Base-by-base conservation (phyloP, 192 early-diverging fungal genomes). In the Coemansia sp. region DNA sequence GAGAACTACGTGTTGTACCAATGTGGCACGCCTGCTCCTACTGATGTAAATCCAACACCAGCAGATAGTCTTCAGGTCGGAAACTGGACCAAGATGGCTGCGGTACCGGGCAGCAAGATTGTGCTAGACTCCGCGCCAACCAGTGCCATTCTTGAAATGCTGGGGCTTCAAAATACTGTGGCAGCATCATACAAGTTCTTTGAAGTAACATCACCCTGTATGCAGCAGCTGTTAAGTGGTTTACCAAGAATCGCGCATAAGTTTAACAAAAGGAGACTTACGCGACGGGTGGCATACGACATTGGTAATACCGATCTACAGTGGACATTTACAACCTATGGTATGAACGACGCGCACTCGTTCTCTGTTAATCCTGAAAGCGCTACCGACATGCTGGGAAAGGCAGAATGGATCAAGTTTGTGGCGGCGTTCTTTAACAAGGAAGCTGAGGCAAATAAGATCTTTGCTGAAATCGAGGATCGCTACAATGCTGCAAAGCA, bases 1-100 rank as follows among this genome's bases (percentile, higher is more conserved):
- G 81, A 83, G 22, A 82, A 73, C 22, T 91, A 87, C 65, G 83
- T 87, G n/a, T 83, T 91, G 36, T 86, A 87, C 55, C 90, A 90
- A 67, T 93, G 89, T 68, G 89, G 89, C 59, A 89, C 90, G 20
- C 84, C 87, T 17, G 46, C 59, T 6, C 68, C 79, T 21, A 64
- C 70, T 32, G 71, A 79, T 51, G 79, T 57, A 51, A 80, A 85
- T 50, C 20, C 69, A 4, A 87, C 88, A 0, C 59, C 78, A 0
- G 79, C 81, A 9, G 42, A 63, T 31, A 76, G 71, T 46, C 55
- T 70, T 19, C 79, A 59, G 39, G 74, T 66, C 50, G 85, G 54
- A 72, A 83, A 67, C 64, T 90, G 57, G 54, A 76, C 70, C 54
- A 69, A 68, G 27, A 71, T 89, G 1, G 73, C 70, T 2, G 61